phyloP scores from a whole-genome alignment of 2,329 filamentous ascomycete genomes.

The Hirsutella thompsonii region DNA sequence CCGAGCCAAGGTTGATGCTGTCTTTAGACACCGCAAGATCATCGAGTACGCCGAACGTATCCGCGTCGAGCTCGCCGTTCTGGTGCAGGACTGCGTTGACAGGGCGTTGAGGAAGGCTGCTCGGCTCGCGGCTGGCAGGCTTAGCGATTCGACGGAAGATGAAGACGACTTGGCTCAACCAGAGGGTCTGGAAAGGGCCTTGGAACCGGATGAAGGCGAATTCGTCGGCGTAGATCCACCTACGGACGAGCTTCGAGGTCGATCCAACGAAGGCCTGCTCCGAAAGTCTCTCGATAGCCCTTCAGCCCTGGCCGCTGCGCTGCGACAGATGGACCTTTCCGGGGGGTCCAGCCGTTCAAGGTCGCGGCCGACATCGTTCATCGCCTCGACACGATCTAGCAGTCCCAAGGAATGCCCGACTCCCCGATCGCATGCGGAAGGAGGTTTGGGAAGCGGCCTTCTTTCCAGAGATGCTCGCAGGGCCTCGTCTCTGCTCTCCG shows the following conservation, averaged over 20 bases:
- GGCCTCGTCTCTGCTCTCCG: slow-evolving; percentile 59
- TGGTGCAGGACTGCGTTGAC: slow-evolving; percentile 92
- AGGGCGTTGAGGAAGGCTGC: slow-evolving; percentile 84
- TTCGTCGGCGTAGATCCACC: slow-evolving; percentile 23
- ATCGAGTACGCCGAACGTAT: slow-evolving; percentile 95
- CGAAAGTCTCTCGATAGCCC: slow-evolving; percentile 20
- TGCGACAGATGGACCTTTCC: slow-evolving; percentile 27
- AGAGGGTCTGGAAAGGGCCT: slow-evolving; percentile 4
- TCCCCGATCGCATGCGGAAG: slow-evolving; percentile 63
- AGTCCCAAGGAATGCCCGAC: slow-evolving; percentile 88
- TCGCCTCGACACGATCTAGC: slow-evolving; percentile 71
- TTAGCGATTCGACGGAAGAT: slow-evolving; percentile 63
- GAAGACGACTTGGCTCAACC: slow-evolving; percentile 32
- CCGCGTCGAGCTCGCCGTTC: slow-evolving; percentile 78
- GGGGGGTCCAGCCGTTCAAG: slow-evolving; percentile 19
- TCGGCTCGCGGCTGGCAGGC: slow-evolving; percentile 70
- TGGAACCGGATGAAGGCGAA: slow-evolving; percentile 5
- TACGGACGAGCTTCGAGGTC: slow-evolving; percentile 5
- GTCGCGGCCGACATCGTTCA: slow-evolving; percentile 36
- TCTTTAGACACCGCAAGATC: slow-evolving; percentile 81
- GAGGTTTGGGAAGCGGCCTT: slow-evolving; percentile 40
- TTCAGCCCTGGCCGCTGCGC: slow-evolving; percentile 42
- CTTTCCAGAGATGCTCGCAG: slow-evolving; percentile 55
- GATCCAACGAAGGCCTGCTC: slow-evolving; percentile 3
- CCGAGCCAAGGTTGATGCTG: slow-evolving; percentile 81